Base-by-base conservation (phyloP, 306 rosid genomes). In the Cucurbita moschata region DNA sequence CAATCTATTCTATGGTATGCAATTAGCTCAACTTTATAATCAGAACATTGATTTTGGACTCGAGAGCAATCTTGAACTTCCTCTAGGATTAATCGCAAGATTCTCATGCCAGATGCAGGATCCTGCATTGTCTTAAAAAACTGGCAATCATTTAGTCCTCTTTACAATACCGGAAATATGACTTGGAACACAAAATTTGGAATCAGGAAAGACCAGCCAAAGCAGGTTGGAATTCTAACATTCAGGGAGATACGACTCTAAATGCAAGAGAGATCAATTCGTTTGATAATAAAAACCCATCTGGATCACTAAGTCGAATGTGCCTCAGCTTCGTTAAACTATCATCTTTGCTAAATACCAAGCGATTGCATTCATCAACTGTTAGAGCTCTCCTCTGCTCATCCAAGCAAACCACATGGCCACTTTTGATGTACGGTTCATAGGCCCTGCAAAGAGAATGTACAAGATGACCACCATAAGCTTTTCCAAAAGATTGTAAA, bases 261-360 rank as follows among this genome's bases (percentile, higher is more conserved):
- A 95, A 91, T 71, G 97, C 99, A 54, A 83, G 87, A 59, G 99
- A 77, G 82, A 95, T 95, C 62, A 95, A 71, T 74, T 91, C 97
- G 77, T 91, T 89, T 40, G 96, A 94, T 78, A 94, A 82, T 58
- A 94, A 92, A 79, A 94, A 94, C 75, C 99, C 96, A 71, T 91
- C 88, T 30, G 99, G 99, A 72, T 94, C 97, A 77, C 92, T 88
- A 26, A 91, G 86, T 75, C 99, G 79, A 67, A 91, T 74, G 75
- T 82, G 82, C 18, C 86, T 88, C 75, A 82, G 61, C 38, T 57
- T 77, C 46, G 53, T 68, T 47, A 70, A 68, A 44, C 64, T 69
- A 54, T 63, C 46, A 60, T 80, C 76, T 50, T 81, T 56, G 40
- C 82, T 38, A 26, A 64, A 60, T 5, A 47, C 63, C 73, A 69